These are phyloP conservation scores for Delitschia confertaspora DNA, from an alignment of 495 filamentous ascomycete species.

Conservation along the genomic window DNA sequence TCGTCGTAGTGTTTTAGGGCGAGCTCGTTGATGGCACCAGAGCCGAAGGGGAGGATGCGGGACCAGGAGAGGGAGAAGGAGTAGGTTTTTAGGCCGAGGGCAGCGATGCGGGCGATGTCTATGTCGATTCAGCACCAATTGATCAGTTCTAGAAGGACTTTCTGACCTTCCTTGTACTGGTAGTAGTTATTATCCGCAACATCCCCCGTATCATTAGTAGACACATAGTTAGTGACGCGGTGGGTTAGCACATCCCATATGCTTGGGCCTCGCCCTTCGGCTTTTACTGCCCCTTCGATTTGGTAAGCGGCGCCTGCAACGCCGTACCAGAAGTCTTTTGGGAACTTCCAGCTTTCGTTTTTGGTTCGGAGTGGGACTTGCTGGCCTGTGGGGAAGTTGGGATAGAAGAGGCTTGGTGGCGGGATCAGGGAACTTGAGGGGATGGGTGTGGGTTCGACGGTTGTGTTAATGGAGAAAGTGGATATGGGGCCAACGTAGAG, in stretches of 20 bases:
- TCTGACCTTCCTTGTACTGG: constrained; percentile 31
- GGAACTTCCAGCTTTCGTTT: constrained; percentile 22
- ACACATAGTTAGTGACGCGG: constrained; percentile 24
- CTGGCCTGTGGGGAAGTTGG: constrained; percentile 17
- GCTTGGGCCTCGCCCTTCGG: constrained; percentile 28
- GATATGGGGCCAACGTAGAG: constrained; percentile 13
- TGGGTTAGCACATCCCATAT: constrained; percentile 25
- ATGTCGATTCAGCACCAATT: neutral
- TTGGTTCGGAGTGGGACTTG: constrained; percentile 13
- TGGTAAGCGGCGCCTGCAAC: constrained; percentile 31
- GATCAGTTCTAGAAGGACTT: neutral
- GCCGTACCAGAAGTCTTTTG: constrained; percentile 29
- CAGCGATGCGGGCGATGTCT: constrained; percentile 33
- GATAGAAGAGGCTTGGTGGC: constrained; percentile 24
- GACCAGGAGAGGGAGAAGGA: constrained; percentile 32
- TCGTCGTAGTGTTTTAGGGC: constrained; percentile 31
- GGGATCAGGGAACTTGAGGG: constrained; percentile 21
- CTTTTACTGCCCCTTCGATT: constrained; percentile 31
- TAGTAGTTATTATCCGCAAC: constrained; percentile 32
- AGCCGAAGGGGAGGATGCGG: constrained; percentile 32
- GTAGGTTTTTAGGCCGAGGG: constrained; percentile 29
- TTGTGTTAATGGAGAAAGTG: constrained; percentile 15
- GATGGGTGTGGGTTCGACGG: constrained; percentile 12
- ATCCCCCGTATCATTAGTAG: constrained; percentile 23
- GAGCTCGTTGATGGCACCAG: constrained; percentile 24